Conservation (phyloP, 768 basidiomycete species). For the Termitomyces sp. region DNA sequence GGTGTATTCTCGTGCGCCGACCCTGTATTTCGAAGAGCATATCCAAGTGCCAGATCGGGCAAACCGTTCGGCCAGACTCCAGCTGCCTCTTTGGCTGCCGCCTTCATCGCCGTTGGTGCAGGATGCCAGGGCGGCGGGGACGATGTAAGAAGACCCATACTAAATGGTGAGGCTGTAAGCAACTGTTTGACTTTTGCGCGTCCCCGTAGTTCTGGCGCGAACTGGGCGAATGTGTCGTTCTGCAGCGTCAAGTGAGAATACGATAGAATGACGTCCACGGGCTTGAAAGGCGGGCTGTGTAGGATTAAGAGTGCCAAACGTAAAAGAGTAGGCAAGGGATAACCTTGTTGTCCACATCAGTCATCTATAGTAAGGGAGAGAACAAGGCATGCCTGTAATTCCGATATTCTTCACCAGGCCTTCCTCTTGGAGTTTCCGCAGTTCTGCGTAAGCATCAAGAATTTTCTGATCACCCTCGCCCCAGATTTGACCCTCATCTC, state of each 20-base stretch:
- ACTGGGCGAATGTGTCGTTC: constrained; percentile 56
- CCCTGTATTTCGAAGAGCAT: constrained; percentile 49
- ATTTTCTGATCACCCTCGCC: constrained; percentile 73
- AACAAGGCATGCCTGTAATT: constrained; percentile 57
- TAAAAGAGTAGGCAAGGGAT: constrained; percentile 78
- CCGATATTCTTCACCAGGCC: constrained; percentile 74
- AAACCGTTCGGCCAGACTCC: constrained; percentile 43
- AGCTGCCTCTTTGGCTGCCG: constrained; percentile 37
- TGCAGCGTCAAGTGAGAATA: constrained; percentile 82
- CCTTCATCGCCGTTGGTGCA: constrained; percentile 48
- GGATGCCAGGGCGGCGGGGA: constrained; percentile 73
- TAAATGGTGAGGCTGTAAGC: constrained; percentile 76
- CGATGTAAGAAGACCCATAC: constrained; percentile 73
- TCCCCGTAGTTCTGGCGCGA: constrained; percentile 49
- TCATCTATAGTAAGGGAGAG: neutral
- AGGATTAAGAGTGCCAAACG: constrained; percentile 75
- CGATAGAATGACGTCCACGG: constrained; percentile 75
- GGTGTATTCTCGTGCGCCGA: constrained; percentile 43
- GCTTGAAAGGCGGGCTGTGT: constrained; percentile 60
- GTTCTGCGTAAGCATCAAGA: constrained; percentile 61
- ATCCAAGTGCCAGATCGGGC: constrained; percentile 71
- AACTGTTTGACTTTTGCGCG: constrained; percentile 69
- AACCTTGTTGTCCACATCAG: constrained; percentile 43
- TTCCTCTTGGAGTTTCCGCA: constrained; percentile 66
- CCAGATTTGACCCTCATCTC: constrained; percentile 50